Conservation (phyloP, 441 rosid genomes). For the Gossypium aridum region DNA sequence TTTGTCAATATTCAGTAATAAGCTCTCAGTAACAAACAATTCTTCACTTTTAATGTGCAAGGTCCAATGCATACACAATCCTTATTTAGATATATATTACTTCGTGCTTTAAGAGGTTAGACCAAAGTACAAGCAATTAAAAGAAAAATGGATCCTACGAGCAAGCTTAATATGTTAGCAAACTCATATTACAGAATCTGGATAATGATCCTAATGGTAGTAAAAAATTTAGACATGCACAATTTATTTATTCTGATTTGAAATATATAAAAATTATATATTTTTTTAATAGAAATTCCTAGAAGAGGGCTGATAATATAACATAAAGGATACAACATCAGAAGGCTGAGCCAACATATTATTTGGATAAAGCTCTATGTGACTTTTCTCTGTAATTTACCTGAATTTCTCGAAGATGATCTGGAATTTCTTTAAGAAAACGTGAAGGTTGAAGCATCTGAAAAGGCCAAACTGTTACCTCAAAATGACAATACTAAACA, state of each 20-base stretch:
- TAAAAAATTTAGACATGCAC: not conserved
- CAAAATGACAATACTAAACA: slow-evolving; percentile 10
- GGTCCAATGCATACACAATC: not conserved
- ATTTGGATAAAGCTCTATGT: not conserved
- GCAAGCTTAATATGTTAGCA: not conserved
- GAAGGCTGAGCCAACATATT: not conserved
- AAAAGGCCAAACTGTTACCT: slow-evolving; percentile 20
- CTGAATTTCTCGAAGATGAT: slow-evolving; percentile 70
- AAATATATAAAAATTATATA: not conserved
- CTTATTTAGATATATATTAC: not conserved
- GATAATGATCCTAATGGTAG: not conserved
- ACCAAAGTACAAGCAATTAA: not conserved
- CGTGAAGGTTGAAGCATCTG: slow-evolving; percentile 94
- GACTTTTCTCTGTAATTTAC: slow-evolving; percentile 17
- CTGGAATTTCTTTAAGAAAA: slow-evolving; percentile 91
- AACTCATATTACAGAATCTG: not conserved
- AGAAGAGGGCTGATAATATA: not conserved
- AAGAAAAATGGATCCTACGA: slow-evolving; percentile 3
- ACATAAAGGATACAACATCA: not conserved
- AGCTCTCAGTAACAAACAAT: not conserved
- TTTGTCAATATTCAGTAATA: not conserved
- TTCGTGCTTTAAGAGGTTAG: not conserved
- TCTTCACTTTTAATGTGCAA: not conserved
- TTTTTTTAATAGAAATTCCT: not conserved
- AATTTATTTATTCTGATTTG: not conserved